Evolutionary conservation across 768 basidiomycete species (phyloP), one percentile per base, ranked within the genome.

Genomic region (Rhizopogon vinicolor): DNA sequence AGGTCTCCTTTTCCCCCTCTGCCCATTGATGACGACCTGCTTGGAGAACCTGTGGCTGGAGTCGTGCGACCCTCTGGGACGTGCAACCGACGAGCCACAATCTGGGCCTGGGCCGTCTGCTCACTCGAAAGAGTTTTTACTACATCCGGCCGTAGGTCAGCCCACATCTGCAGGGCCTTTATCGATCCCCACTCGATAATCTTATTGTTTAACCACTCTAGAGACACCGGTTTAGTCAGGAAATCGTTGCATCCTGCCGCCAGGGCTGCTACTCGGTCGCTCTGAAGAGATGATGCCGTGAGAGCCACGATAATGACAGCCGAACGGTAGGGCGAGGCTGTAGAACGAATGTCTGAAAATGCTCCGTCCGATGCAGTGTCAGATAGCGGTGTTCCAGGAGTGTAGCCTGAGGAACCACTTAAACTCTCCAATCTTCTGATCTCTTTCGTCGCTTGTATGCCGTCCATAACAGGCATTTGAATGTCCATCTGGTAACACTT

Each of bases 101-200:
- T 69, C 58, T 77, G 75, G 7, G 79, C 79, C 57, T 81, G 80
- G 2, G 65, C 76, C 2, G 69, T 72, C 65, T 80, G 79, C 40
- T 76, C 80, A 1, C 63, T 65, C 16, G 76, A 73, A 33, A 80
- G 72, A n/a, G 70, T 73, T 61, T 72, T 76, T 22, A 74, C 78
- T 25, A 71, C 74, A 51, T 88, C 83, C 1, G 89, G 86, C 42
- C 86, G 77, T 55, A 87, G 73, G 65, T 92, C 91, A 10, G 91
- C 91, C 87, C 90, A 93, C 89, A 92, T 93, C 66, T 93, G 90
- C 54, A 93, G 66, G 5, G 90, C 91, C 68, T 93, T 93, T 74
- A 99, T 98, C 3, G 93, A 96, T 0, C 97, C 97, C 97, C 97
- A 99, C 70, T 99, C 97, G 58, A 96, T 91, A 67, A 98, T 95